Evolutionary conservation across 305 asterid species (phyloP), one percentile per base, ranked within the genome.

Genomic region (Plantago lanceolata): DNA sequence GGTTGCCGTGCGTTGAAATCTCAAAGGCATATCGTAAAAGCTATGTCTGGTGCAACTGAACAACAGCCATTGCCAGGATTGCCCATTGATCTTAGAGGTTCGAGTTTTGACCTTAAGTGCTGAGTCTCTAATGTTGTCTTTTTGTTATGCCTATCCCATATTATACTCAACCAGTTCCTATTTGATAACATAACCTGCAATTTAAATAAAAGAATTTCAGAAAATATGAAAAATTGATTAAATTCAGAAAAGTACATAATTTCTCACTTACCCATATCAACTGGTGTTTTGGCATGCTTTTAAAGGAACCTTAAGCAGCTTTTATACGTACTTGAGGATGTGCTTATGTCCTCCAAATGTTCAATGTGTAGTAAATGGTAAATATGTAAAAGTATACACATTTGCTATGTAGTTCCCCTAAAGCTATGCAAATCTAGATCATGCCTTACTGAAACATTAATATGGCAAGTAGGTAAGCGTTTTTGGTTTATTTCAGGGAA

Each of bases 41-140:
- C 99, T 69, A 77, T 81, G 85, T 73, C 95, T 19, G 79, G 70
- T 57, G 74, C 77, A 55, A 77, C 84, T 70, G 93, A 84, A 45
- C 53, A 73, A 15, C 88, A 73, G 57, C 71, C 90, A 60, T 68
- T 87, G 79, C 85, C 95, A 0, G 97, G 99, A 65, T 64, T 93
- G 74, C 90, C 97, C 1, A 59, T 89, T 66, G 99, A 93, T 80
- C 77, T 93, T 60, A 84, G 94, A 87, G 97, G 99, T 90, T 47
- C 19, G 66, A 24, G 28, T 24, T 24, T 24, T 24, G 66, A 16
- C 45, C 50, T 49, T 71, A 31, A 9, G 4, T 69, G 40, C 53
- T 59, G 4, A 17, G 51, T 57, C 4, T 66, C 17, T 63, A 14
- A 52, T 60, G 8, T 54, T 53, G 26, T 8, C 18, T 37, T 26